Evolutionary conservation across 1,284 basidiomycete species (phyloP).

Genomic region (Malassezia globosa): DNA sequence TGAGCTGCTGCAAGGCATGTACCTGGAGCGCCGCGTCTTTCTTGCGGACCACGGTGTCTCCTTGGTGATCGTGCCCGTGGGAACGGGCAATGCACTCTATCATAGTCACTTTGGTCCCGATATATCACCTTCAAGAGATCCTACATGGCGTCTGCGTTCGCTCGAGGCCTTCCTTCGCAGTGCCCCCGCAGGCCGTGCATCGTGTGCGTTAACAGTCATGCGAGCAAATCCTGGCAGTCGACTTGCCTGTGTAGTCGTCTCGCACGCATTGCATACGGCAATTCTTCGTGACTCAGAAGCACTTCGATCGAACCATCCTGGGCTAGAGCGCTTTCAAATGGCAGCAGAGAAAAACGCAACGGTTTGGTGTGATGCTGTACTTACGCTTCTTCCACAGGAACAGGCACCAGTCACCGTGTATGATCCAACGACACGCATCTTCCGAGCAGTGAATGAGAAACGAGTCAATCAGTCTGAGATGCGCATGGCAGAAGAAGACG

Average conservation of each 20-base stretch:
- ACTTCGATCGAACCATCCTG: conserved; percentile 59
- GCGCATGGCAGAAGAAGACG: neutral
- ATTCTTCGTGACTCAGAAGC: conserved; percentile 59
- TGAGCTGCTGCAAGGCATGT: conserved; percentile 40
- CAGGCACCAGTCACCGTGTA: conserved; percentile 53
- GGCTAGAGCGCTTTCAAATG: conserved; percentile 72
- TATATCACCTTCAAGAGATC: neutral
- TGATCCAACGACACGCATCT: conserved; percentile 52
- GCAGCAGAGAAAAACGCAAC: conserved; percentile 66
- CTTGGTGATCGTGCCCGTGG: conserved; percentile 56
- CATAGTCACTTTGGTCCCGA: conserved; percentile 51
- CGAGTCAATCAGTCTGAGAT: neutral
- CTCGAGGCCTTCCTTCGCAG: neutral
- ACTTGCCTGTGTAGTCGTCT: conserved; percentile 50
- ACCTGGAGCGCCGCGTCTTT: neutral
- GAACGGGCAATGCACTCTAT: conserved; percentile 91
- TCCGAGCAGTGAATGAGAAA: conserved; percentile 45
- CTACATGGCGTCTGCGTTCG: conserved; percentile 9
- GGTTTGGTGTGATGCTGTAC: conserved; percentile 60
- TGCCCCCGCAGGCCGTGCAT: neutral
- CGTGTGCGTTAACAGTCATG: neutral
- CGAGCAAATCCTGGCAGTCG: conserved; percentile 4
- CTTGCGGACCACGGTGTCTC: neutral
- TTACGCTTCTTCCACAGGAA: conserved; percentile 52
- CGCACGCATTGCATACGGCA: conserved; percentile 66